phyloP scores from a whole-genome alignment of 352 stramenopile species.

The Globisporangium carolinianum region DNA sequence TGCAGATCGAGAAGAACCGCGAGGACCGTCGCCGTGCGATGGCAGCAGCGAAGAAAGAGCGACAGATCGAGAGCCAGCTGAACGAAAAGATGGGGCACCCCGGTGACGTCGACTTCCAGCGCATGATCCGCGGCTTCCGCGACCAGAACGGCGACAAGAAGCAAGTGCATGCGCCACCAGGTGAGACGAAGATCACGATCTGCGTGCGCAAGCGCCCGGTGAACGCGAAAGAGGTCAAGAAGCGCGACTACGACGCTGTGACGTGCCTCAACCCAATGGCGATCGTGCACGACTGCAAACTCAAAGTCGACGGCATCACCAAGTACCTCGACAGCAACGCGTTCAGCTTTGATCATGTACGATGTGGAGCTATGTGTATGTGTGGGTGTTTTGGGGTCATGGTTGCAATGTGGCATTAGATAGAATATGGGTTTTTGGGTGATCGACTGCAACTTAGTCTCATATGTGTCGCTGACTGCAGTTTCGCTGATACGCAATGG shows the following conservation, averaged over 20 bases:
- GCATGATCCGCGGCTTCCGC: slow-evolving; percentile 85
- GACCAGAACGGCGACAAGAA: slow-evolving; percentile 67
- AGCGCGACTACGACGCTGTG: slow-evolving; percentile 94
- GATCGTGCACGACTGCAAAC: slow-evolving; percentile 96
- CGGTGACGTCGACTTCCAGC: slow-evolving; percentile 88
- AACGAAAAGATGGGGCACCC: slow-evolving; percentile 80
- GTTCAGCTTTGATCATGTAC: slow-evolving; percentile 88
- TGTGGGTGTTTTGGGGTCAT: background rate
- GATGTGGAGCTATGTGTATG: background rate
- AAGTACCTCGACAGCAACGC: slow-evolving; percentile 97
- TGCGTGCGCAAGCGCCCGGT: slow-evolving; percentile 95
- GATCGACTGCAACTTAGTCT: too few relatives aligned
- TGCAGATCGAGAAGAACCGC: slow-evolving; percentile 79
- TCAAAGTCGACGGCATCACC: slow-evolving; percentile 97
- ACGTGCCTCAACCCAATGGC: slow-evolving; percentile 92
- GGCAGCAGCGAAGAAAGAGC: slow-evolving; percentile 80
- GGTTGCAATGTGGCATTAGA: too few relatives aligned
- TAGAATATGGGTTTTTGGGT: too few relatives aligned
- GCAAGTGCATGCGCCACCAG: slow-evolving; percentile 29
- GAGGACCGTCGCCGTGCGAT: slow-evolving; percentile 80
- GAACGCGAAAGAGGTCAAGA: slow-evolving; percentile 87
- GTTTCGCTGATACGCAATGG: too few relatives aligned
- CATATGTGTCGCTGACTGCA: too few relatives aligned
- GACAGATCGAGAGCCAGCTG: slow-evolving; percentile 70
- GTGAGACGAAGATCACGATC: slow-evolving; percentile 91